These are phyloP conservation scores for Pseudocercospora ulei DNA, from an alignment of 2,329 filamentous ascomycete genomes.

Conservation along the genomic window DNA sequence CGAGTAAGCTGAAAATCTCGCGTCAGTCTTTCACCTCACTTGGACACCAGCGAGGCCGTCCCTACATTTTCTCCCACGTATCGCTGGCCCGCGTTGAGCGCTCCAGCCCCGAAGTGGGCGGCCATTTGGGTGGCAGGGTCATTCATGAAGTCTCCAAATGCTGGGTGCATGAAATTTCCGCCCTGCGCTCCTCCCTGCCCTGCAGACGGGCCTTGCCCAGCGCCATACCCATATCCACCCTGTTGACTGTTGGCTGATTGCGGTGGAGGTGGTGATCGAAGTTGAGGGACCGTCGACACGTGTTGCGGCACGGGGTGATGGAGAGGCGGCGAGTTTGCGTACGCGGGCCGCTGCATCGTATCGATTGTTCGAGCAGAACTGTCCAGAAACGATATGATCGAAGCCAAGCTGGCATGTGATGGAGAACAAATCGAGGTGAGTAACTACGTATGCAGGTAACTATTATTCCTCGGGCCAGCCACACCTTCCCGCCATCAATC, in stretches of 20 bases:
- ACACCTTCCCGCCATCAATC: conserved; percentile 1
- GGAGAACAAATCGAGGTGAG: conserved; percentile 1
- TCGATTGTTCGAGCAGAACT: conserved; percentile 2
- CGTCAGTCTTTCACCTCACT: background rate
- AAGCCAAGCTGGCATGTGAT: background rate
- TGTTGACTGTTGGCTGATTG: conserved; percentile 56
- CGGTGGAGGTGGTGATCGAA: conserved; percentile 84
- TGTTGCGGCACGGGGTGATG: conserved; percentile 97
- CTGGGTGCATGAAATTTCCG: conserved; percentile 42
- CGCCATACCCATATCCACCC: conserved; percentile 55
- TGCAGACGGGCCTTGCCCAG: conserved; percentile 45
- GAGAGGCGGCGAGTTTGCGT: conserved; percentile 77
- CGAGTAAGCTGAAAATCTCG: conserved; percentile 51
- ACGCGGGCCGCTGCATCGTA: conserved; percentile 76
- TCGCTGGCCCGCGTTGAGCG: conserved; percentile 82
- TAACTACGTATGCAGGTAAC: too few relatives aligned
- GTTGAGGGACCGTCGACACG: conserved; percentile 93
- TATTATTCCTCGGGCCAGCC: too few relatives aligned
- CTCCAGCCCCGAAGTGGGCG: conserved; percentile 84
- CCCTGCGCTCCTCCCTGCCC: conserved; percentile 23
- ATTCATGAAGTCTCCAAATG: conserved; percentile 88
- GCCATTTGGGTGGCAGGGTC: conserved; percentile 93
- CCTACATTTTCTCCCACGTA: conserved; percentile 90
- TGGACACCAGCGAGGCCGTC: conserved; percentile 9
- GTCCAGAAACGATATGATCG: background rate